Evolutionary conservation across 106 monocot genomes (phyloP).

Genomic region (Acanthochlamys bracteata): DNA sequence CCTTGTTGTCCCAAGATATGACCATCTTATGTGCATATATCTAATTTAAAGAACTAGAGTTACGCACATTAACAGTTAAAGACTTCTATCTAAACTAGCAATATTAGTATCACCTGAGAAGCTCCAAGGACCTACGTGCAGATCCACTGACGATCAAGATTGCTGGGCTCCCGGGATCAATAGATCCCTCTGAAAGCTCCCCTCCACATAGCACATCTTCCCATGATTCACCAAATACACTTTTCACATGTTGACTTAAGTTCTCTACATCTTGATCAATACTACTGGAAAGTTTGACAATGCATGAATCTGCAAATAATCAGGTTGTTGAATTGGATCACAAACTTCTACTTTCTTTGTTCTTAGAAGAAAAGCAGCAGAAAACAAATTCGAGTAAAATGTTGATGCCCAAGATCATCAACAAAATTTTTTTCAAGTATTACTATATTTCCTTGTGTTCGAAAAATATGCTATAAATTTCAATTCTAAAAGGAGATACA

Average conservation of each 20-base stretch:
- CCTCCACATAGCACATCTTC: constrained; percentile 57
- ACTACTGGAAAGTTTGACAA: constrained; percentile 50
- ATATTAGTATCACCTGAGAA: constrained; percentile 51
- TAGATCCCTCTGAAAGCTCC: constrained; percentile 36
- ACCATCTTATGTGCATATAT: too few species aligned
- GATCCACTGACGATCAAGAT: constrained; percentile 64
- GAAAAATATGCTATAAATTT: background rate
- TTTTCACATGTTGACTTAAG: constrained; percentile 65
- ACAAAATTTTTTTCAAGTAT: too few species aligned
- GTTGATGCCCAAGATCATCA: too few species aligned
- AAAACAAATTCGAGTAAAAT: background rate
- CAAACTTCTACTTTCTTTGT: background rate
- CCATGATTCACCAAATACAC: constrained; percentile 53
- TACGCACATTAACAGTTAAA: too few species aligned
- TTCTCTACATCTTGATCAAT: constrained; percentile 51
- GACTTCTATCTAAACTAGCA: background rate
- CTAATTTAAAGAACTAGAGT: too few species aligned
- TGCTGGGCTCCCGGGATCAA: constrained; percentile 65
- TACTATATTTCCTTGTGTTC: background rate
- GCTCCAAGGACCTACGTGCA: constrained; percentile 77
- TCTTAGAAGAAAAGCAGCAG: background rate
- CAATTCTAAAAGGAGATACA: background rate
- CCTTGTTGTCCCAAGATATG: too few species aligned
- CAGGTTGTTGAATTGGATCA: background rate
- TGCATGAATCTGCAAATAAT: constrained; percentile 47